These are phyloP conservation scores for Spergularia azorica DNA, from an alignment of 179 eudicot genomes.

Conservation along the genomic window DNA sequence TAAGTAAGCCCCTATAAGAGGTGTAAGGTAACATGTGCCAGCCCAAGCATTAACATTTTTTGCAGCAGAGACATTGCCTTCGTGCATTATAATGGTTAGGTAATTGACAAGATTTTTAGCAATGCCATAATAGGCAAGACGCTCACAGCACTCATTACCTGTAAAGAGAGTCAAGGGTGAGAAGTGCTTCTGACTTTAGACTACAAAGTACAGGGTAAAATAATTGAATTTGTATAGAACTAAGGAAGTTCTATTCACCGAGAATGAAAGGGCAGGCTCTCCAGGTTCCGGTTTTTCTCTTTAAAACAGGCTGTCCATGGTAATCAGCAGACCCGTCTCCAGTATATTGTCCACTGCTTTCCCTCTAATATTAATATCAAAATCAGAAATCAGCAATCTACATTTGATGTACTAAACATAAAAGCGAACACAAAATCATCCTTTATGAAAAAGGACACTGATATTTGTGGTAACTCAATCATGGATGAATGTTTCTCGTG, in stretches of 20 bases:
- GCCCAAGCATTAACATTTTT: slow-evolving; percentile 30
- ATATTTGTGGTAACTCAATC: too few relatives aligned
- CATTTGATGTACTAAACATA: neutral
- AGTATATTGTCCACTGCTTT: slow-evolving; percentile 22
- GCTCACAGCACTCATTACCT: slow-evolving; percentile 32
- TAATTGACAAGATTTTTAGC: slow-evolving; percentile 30
- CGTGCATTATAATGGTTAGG: slow-evolving; percentile 24
- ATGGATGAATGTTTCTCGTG: too few relatives aligned
- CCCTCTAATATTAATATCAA: neutral
- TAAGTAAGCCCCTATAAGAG: slow-evolving; percentile 35
- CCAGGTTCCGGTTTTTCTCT: slow-evolving; percentile 37
- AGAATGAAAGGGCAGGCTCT: slow-evolving; percentile 36
- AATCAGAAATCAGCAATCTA: neutral
- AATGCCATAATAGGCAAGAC: slow-evolving; percentile 33
- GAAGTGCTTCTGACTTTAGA: neutral
- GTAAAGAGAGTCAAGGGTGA: neutral
- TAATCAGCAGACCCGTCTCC: slow-evolving; percentile 39
- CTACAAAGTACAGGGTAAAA: too few relatives aligned
- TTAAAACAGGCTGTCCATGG: slow-evolving; percentile 25
- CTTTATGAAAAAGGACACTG: too few relatives aligned
- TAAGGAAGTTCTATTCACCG: slow-evolving; percentile 4
- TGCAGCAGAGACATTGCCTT: slow-evolving; percentile 31
- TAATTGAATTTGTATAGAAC: too few relatives aligned
- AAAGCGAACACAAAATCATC: neutral
- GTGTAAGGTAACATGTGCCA: slow-evolving; percentile 36